Evolutionary conservation across 352 stramenopile genomes (phyloP), one percentile per base, ranked within the genome.

Genomic region (Phytopythium aichiense): DNA sequence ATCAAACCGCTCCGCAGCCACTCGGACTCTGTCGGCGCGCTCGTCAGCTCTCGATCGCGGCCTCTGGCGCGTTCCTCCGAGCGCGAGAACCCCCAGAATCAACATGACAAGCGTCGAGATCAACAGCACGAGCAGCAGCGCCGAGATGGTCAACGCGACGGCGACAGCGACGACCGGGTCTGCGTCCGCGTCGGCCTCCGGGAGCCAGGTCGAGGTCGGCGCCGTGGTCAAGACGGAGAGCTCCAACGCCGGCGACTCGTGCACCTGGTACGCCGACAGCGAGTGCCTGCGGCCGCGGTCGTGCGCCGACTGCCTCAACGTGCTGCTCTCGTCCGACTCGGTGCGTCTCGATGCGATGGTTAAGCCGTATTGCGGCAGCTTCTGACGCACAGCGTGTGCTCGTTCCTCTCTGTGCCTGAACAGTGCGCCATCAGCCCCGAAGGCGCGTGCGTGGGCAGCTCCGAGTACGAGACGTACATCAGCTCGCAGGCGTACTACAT

Each of bases 391-490:
- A 40, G 35, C 35, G 9, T 16, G 35, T 40, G 35, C 13, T 40
- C 35, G 2, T 40, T 60, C 1, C 11, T 59, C 11, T 59, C 2
- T 31, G 28, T 52, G 40, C 49, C n/a, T 28, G 22, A 56, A 22
- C 22, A 78, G 60, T 83, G 74, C 37, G 67, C 58, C 15, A 65
- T 83, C 48, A 59, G 65, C 31, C 64, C 72, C 33, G 54, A 66
- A 23, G 72, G 74, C 37, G 72, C 65, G 28, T 83, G 74, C 28
- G 74, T 83, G 54, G 66, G 53, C 60, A 63, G 64, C 28, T 51
- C 53, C 22, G 64, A 67, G 16, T 72, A 75, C 58, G 38, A 68
- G 38, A 22, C 65, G 43, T 75, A 75, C 43, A 42, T 72, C 49
- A 40, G 49, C 45, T 38, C 71, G 52, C 54, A 58, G 59, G 48